These are phyloP conservation scores for Trichoderma sp. DNA, from an alignment of 2,329 filamentous ascomycete species.

Conservation along the genomic window DNA sequence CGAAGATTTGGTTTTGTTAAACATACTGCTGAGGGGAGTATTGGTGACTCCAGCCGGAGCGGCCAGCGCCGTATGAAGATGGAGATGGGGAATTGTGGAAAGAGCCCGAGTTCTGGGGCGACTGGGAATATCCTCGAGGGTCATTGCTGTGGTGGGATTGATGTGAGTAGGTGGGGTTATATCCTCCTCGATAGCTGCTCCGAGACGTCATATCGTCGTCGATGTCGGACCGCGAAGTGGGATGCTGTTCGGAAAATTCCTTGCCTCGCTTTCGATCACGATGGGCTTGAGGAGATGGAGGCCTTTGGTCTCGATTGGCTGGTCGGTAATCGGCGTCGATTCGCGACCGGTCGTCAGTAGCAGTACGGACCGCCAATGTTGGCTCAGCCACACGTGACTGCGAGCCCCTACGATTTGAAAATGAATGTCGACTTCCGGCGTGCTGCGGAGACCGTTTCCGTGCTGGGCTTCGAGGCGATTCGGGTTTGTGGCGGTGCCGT, in stretches of 20 bases:
- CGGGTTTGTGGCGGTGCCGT: slow-evolving; percentile 22
- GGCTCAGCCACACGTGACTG: slow-evolving; percentile 27
- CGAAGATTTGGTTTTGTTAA: not conserved
- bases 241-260: slow-evolving; percentile 30
- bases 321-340: slow-evolving; percentile 25
- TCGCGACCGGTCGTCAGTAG: slow-evolving; percentile 20
- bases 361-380: slow-evolving; percentile 21
- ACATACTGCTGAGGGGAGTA: slow-evolving; percentile 43
- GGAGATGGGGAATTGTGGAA: slow-evolving; percentile 46
- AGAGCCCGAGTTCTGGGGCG: slow-evolving; percentile 42
- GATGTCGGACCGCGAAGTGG: slow-evolving; percentile 48
- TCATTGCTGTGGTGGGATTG: slow-evolving; percentile 39
- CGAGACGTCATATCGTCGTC: slow-evolving; percentile 50
- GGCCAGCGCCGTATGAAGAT: slow-evolving; percentile 41
- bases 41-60: slow-evolving; percentile 40
- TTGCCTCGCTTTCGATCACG: slow-evolving; percentile 31
- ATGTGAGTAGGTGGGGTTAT: slow-evolving; percentile 38
- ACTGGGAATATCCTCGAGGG: slow-evolving; percentile 38
- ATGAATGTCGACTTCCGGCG: slow-evolving; percentile 8
- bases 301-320: slow-evolving; percentile 25
- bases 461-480: slow-evolving; percentile 15
- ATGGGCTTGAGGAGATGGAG: slow-evolving; percentile 29
- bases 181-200: slow-evolving; percentile 42
- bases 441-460: slow-evolving; percentile 19
- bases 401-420: slow-evolving; percentile 18